These are phyloP conservation scores for Colletotrichum costaricense DNA, from an alignment of 2,329 filamentous ascomycete genomes.

Conservation along the genomic window DNA sequence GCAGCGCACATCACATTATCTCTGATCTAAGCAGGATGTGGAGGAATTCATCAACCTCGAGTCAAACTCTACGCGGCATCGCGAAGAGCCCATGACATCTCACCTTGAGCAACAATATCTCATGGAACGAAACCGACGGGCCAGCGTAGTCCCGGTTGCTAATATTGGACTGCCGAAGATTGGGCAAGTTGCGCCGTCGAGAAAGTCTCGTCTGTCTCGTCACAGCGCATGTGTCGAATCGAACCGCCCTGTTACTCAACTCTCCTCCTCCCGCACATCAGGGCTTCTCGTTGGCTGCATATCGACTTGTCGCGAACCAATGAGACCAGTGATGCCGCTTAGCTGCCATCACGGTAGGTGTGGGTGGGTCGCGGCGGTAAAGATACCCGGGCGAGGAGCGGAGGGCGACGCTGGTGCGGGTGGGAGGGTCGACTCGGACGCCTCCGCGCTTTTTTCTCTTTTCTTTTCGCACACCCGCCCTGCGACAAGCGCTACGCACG, in stretches of 20 bases:
- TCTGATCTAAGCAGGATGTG: constrained; percentile 5
- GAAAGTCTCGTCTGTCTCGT: constrained; percentile 28
- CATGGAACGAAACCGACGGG: constrained; percentile 15
- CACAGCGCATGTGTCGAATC: constrained; percentile 31
- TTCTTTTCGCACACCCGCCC: constrained; percentile 23
- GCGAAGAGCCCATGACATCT: neutral
- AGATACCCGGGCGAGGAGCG: constrained; percentile 29
- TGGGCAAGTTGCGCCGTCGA: constrained; percentile 16
- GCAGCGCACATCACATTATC: constrained; percentile 24
- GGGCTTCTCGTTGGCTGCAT: constrained; percentile 28
- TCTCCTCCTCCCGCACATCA: constrained; percentile 9
- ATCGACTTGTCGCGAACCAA: constrained; percentile 20
- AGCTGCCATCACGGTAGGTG: constrained; percentile 22
- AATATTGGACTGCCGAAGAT: constrained; percentile 13
- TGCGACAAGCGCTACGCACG: constrained; percentile 32
- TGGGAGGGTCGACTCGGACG: constrained; percentile 17
- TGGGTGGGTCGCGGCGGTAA: constrained; percentile 33
- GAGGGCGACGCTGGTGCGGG: neutral
- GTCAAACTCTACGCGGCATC: neutral
- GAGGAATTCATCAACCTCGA: neutral
- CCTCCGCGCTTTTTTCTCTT: neutral
- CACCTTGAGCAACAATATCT: constrained; percentile 1
- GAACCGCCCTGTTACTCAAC: constrained; percentile 18
- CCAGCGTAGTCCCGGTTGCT: constrained; percentile 10
- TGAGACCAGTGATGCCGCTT: constrained; percentile 15